phyloP scores from a whole-genome alignment of 768 basidiomycete species.

The Amyloporia xantha region DNA sequence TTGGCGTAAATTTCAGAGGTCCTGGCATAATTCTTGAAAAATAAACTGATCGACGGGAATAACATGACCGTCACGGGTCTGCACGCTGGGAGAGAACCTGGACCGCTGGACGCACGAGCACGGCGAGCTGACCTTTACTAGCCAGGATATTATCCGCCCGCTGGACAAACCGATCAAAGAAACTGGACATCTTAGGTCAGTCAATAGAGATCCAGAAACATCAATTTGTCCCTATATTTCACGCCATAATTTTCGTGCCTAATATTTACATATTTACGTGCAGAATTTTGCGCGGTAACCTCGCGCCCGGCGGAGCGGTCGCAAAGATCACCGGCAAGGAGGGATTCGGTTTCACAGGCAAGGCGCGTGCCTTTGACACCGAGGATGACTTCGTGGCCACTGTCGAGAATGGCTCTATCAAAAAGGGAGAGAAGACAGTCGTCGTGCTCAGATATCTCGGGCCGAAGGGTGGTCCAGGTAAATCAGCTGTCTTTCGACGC shows the following conservation, averaged over 20 bases:
- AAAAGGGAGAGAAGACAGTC: slow-evolving; percentile 94
- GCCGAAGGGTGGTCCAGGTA: slow-evolving; percentile 93
- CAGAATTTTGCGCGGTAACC: slow-evolving; percentile 86
- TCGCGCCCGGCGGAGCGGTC: slow-evolving; percentile 93
- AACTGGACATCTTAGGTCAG: slow-evolving; percentile 83
- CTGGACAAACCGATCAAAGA: slow-evolving; percentile 82
- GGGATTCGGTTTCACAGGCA: slow-evolving; percentile 82
- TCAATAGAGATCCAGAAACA: too few species aligned
- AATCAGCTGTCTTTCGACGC: neutral
- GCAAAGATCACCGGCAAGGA: slow-evolving; percentile 97
- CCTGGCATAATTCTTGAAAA: slow-evolving; percentile 76
- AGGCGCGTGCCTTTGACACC: slow-evolving; percentile 86
- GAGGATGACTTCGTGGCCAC: slow-evolving; percentile 86
- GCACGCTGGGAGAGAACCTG: slow-evolving; percentile 86
- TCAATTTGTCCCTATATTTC: too few species aligned
- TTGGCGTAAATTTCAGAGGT: slow-evolving; percentile 60
- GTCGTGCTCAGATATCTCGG: slow-evolving; percentile 94
- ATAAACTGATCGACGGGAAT: slow-evolving; percentile 85
- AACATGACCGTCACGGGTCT: slow-evolving; percentile 86
- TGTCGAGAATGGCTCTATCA: slow-evolving; percentile 82
- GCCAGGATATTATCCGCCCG: slow-evolving; percentile 84
- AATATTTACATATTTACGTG: too few species aligned
- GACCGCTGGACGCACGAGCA: slow-evolving; percentile 81
- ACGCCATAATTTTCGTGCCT: neutral
- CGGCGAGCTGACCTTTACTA: slow-evolving; percentile 61